A percentile compares a stretch with the other conserved stretches of the same genome.
Evolutionary conservation across 176 grass and related monocot species (phyloP).

Genomic region (Tillandsia fasciculata): DNA sequence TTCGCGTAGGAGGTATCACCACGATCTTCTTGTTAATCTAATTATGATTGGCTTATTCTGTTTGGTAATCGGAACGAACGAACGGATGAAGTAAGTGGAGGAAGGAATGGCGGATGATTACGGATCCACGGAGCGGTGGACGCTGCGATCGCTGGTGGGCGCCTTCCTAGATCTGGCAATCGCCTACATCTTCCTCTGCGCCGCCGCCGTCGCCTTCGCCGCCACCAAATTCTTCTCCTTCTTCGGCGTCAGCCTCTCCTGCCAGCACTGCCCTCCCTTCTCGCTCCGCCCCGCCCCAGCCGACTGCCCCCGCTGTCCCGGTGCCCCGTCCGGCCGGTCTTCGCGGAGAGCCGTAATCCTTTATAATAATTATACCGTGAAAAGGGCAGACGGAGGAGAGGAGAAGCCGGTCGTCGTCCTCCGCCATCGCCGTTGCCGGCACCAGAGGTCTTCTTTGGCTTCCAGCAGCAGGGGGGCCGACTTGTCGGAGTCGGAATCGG

Average conservation of each 20-base stretch:
- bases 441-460: too few relatives aligned
- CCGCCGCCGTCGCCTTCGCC: constrained; percentile 24
- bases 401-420: too few relatives aligned
- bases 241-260: constrained; percentile 30
- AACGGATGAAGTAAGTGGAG: too few relatives aligned
- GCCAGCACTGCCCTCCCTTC: constrained; percentile 7
- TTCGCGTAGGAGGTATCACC: too few relatives aligned
- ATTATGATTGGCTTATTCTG: too few relatives aligned
- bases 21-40: too few relatives aligned
- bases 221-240: constrained; percentile 36
- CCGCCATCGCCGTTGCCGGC: too few relatives aligned
- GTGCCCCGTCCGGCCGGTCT: not conserved
- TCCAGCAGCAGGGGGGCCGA: too few relatives aligned
- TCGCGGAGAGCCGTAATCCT: not conserved
- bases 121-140: constrained; percentile 27
- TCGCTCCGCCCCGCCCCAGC: constrained; percentile 22
- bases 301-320: constrained; percentile 10
- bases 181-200: constrained; percentile 35
- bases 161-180: constrained; percentile 28
- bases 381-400: too few relatives aligned
- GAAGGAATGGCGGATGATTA: not conserved
- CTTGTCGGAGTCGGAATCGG: too few relatives aligned
- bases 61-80: too few relatives aligned
- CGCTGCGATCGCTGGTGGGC: constrained; percentile 20
- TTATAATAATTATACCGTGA: constrained; percentile 8